phyloP scores from a whole-genome alignment of 257 asterid species.

The Primulina tabacum region DNA sequence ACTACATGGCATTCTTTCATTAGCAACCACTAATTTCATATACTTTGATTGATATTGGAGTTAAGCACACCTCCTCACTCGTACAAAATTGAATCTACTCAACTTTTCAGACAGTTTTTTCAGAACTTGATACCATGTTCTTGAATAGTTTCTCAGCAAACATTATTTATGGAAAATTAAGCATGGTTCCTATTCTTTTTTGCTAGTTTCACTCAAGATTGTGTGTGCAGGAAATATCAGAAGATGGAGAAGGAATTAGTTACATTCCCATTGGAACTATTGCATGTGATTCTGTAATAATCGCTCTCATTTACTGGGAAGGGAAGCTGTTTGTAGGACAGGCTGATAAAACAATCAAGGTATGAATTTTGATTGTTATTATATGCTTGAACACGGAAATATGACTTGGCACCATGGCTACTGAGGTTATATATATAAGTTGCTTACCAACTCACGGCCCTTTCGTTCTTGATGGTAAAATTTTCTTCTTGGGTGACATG shows the following conservation, averaged over 20 bases:
- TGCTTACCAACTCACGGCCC: not conserved
- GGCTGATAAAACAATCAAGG: constrained; percentile 68
- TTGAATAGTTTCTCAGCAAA: not conserved
- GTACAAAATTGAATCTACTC: not conserved
- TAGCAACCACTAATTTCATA: not conserved
- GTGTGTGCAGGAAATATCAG: constrained; percentile 49
- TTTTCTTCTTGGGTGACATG: no score
- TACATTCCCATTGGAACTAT: constrained; percentile 50
- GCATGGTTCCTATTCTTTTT: not conserved
- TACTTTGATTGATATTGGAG: not conserved
- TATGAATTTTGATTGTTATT: constrained; percentile 5
- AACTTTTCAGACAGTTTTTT: not conserved
- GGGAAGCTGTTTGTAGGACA: constrained; percentile 78
- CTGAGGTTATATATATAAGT: not conserved
- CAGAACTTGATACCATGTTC: not conserved
- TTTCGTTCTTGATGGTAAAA: not conserved
- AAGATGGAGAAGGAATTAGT: constrained; percentile 40
- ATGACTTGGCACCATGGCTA: not conserved
- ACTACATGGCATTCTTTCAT: not conserved
- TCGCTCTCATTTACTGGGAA: constrained; percentile 53
- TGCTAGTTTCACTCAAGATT: constrained; percentile 7
- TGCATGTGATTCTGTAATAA: constrained; percentile 52
- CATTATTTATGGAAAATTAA: no score
- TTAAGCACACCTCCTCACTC: not conserved
- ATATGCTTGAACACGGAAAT: not conserved